Evolutionary conservation across 2,329 filamentous ascomycete genomes (phyloP), one percentile per base, ranked within the genome.

Genomic region (Botrytis cinerea): DNA sequence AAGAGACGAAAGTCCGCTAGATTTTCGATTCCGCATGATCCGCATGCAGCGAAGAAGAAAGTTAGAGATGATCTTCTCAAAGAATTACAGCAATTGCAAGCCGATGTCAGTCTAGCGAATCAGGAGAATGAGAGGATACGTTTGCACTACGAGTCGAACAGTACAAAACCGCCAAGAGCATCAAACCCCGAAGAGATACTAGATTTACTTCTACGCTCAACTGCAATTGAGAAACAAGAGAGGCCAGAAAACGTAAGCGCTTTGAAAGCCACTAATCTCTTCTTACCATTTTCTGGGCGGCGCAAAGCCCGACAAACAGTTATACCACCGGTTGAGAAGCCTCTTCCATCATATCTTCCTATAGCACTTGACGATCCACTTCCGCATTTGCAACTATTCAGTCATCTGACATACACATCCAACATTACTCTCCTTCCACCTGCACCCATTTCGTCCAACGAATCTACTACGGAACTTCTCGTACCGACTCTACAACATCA

Each of bases 381-480:
- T 3, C 89, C 91, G 0, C 94, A 91, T 76, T 85, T 95, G 0
- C 88, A 91, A 63, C 85, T 91, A 14, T 94, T 96, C 78, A 92
- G 89, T 0, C 89, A 91, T 0, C 85, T 96, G 22, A 84, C 84
- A 0, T 90, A 92, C 73, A 85, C 85, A 0, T 91, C 89, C 0
- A 85, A 82, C 0, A 83, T 89, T 22, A 82, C 84, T 0, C 81
- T 87, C 0, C 78, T 88, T 2, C 84, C 86, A 0, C 78, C 76
- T 32, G 60, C 73, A 67, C 60, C 74, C 28, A 32, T 22, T 45
- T 75, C 77, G 77, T 43, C 74, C 14, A 20, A 66, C 18, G 72
- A 73, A 16, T 64, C 71, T 14, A 61, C 80, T 10, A 74, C 78
- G 2, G 73, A 79, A 8, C 66, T 76, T 12, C 67, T 74, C 28